phyloP scores from a whole-genome alignment of 331 rosid genomes.

The Malus hybrid region DNA sequence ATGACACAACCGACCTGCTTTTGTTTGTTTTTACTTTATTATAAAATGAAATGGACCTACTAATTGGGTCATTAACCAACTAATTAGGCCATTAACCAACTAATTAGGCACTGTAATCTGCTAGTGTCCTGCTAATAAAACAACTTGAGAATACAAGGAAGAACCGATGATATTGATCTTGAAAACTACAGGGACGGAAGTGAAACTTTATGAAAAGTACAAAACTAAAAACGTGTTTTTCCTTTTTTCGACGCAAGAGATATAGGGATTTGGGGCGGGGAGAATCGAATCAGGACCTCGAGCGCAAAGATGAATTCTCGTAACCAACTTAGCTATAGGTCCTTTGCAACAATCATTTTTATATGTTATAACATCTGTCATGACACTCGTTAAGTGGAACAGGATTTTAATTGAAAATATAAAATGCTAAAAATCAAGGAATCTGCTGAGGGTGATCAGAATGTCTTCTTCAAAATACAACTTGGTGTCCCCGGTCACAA shows the following conservation, averaged over 20 bases:
- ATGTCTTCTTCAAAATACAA: conserved; percentile 36
- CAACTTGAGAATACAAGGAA: background rate
- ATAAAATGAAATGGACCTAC: background rate
- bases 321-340: too few species aligned
- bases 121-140: too few species aligned
- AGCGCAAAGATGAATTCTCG: too few species aligned
- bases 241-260: too few species aligned
- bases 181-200: too few species aligned
- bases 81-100: background rate
- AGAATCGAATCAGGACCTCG: too few species aligned
- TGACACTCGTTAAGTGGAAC: conserved; percentile 25
- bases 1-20: background rate
- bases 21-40: background rate
- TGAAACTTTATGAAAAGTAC: too few species aligned
- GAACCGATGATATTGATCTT: background rate
- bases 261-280: too few species aligned
- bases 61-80: background rate
- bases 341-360: too few species aligned
- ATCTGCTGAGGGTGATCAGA: conserved; percentile 36
- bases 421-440: conserved; percentile 37
- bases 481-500: conserved; percentile 43
- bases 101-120: background rate
- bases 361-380: background rate
- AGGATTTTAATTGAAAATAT: conserved; percentile 7
- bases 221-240: too few species aligned